Conservation (phyloP, 2,329 filamentous ascomycete species). For the Apiospora rasikravindrae region DNA sequence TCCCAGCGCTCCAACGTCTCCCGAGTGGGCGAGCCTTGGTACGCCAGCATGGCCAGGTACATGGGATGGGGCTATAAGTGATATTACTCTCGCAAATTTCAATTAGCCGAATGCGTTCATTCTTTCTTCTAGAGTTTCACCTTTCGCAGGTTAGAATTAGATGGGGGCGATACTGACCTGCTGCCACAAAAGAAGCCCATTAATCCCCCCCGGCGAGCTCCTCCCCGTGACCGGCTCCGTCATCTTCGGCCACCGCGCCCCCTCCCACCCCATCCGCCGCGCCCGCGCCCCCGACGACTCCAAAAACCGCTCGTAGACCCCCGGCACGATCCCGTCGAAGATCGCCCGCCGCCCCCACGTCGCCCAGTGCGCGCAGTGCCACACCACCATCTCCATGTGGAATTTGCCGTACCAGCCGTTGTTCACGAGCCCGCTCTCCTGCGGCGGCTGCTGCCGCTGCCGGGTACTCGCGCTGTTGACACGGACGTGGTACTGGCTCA, state of each 20-base stretch:
- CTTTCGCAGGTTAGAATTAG: not conserved
- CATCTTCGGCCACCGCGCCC: not conserved
- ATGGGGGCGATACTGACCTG: constrained; percentile 31
- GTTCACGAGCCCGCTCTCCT: constrained; percentile 52
- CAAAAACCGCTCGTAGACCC: constrained; percentile 41
- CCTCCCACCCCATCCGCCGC: not conserved
- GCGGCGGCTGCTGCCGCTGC: constrained; percentile 39
- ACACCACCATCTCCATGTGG: constrained; percentile 51
- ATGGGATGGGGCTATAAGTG: constrained; percentile 49
- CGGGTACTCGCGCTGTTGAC: constrained; percentile 47
- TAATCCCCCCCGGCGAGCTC: constrained; percentile 53
- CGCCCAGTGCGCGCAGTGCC: constrained; percentile 48
- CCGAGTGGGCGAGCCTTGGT: constrained; percentile 33
- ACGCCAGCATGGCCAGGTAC: constrained; percentile 37
- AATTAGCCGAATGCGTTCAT: not conserved
- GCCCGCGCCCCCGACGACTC: constrained; percentile 39
- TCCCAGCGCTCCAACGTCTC: constrained; percentile 36
- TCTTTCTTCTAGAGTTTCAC: too few species aligned
- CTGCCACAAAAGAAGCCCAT: constrained; percentile 57
- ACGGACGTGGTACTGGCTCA: constrained; percentile 50
- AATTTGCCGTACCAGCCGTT: constrained; percentile 53
- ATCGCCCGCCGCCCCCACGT: constrained; percentile 45
- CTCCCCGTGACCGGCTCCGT: not conserved
- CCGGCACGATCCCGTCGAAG: constrained; percentile 44
- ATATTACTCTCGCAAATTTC: not conserved